phyloP scores from a whole-genome alignment of 306 rosid genomes.

The Dalbergia cochinchinensis region DNA sequence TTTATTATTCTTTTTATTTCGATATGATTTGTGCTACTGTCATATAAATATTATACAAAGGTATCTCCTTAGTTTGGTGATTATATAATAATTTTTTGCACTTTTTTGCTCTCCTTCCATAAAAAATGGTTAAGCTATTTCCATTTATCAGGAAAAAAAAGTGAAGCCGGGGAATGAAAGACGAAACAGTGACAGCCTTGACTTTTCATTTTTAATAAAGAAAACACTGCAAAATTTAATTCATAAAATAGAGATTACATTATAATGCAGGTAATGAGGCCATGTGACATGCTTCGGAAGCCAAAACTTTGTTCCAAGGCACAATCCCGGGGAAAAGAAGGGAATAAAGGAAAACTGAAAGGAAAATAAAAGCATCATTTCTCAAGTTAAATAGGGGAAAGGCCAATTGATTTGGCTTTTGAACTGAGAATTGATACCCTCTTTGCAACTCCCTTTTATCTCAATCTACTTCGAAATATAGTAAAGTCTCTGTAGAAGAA shows the following conservation, averaged over 20 bases:
- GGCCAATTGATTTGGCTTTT: conserved; percentile 6
- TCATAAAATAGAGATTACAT: background rate
- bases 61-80: too few species aligned
- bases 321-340: background rate
- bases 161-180: background rate
- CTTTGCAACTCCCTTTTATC: background rate
- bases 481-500: background rate
- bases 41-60: too few species aligned
- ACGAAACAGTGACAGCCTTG: background rate
- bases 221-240: background rate
- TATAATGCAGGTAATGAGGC: background rate
- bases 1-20: too few species aligned
- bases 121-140: too few species aligned
- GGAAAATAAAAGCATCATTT: background rate
- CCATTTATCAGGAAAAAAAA: too few species aligned
- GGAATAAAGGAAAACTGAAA: background rate
- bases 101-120: too few species aligned
- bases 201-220: background rate
- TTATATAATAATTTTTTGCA: too few species aligned
- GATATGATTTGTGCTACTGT: too few species aligned
- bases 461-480: conserved; percentile 3
- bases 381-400: background rate
- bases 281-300: conserved; percentile 3
- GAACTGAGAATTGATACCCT: background rate
- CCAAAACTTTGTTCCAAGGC: conserved; percentile 10